Conservation (phyloP, 2,329 filamentous ascomycete genomes). For the Calonectria pseudoturangicola region DNA sequence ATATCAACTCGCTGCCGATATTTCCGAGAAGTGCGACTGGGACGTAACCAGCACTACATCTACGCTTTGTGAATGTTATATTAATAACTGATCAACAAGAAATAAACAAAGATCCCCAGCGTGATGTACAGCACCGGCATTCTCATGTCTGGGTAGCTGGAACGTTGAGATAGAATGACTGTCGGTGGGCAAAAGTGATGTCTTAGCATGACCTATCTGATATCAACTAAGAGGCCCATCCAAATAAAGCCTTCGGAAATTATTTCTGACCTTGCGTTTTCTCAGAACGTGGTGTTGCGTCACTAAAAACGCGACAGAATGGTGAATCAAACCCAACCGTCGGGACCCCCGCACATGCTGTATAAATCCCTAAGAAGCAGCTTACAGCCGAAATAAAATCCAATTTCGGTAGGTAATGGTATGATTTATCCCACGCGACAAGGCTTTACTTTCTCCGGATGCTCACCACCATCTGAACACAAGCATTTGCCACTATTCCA, state of each 20-base stretch:
- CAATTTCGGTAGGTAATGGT: background rate
- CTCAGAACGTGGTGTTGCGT: background rate
- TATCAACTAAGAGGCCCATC: background rate
- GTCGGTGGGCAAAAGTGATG: background rate
- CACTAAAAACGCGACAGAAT: background rate
- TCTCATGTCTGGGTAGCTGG: too few species aligned
- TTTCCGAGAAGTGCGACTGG: background rate
- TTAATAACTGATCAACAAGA: background rate
- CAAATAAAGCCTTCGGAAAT: background rate
- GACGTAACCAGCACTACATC: background rate
- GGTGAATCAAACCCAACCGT: background rate
- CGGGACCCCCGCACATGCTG: background rate
- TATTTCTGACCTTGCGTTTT: background rate
- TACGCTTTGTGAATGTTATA: background rate
- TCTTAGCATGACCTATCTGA: too few species aligned
- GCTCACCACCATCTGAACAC: background rate
- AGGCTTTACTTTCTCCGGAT: slow-evolving; percentile 1
- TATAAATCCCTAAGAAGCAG: background rate
- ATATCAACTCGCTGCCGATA: background rate
- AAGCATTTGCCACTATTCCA: background rate
- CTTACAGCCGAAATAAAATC: background rate
- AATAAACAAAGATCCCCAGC: background rate
- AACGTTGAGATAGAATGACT: background rate
- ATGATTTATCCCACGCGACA: background rate
- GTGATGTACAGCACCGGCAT: background rate